Evolutionary conservation across 208 protist genomes (phyloP).

Genomic region (Leishmania martiniquensis): DNA sequence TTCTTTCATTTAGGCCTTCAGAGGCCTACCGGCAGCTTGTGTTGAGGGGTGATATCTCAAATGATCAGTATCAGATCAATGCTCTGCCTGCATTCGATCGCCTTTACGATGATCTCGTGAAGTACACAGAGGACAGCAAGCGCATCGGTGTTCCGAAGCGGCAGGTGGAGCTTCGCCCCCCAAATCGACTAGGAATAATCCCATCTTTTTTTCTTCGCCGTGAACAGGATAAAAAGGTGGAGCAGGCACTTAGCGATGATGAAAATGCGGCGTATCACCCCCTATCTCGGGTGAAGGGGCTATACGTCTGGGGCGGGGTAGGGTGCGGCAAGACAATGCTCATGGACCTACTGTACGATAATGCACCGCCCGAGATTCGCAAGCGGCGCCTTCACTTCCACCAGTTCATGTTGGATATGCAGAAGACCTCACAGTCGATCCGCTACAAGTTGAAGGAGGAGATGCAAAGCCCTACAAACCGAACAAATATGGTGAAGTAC

Average conservation of each 20-base stretch:
- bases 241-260: conserved; percentile 43
- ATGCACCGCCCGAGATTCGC: conserved; percentile 65
- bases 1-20: conserved; percentile 37
- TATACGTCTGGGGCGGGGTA: conserved; percentile 96
- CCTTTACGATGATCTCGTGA: conserved; percentile 71
- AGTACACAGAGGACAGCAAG: conserved; percentile 52
- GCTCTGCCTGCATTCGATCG: conserved; percentile 83
- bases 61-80: conserved; percentile 64
- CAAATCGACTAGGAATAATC: conserved; percentile 82
- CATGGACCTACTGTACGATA: conserved; percentile 96
- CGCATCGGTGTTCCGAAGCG: conserved; percentile 43
- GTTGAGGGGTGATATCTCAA: conserved; percentile 39
- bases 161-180: conserved; percentile 73
- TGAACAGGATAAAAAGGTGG: conserved; percentile 78
- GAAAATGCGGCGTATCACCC: conserved; percentile 64
- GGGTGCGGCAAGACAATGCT: conserved; percentile 97
- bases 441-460: conserved; percentile 70
- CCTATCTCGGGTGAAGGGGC: conserved; percentile 83
- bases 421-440: conserved; percentile 81
- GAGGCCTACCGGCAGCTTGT: conserved; percentile 68
- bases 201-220: conserved; percentile 78
- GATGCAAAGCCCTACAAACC: conserved; percentile 30
- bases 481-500: conserved; percentile 53
- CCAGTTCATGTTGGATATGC: conserved; percentile 96
- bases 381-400: conserved; percentile 96